A percentile compares a stretch with the other conserved stretches of the same genome.
These are phyloP conservation scores for Amoeboaphelidium protococcarum DNA, from an alignment of 371 early-diverging fungal genomes.

Conservation along the genomic window DNA sequence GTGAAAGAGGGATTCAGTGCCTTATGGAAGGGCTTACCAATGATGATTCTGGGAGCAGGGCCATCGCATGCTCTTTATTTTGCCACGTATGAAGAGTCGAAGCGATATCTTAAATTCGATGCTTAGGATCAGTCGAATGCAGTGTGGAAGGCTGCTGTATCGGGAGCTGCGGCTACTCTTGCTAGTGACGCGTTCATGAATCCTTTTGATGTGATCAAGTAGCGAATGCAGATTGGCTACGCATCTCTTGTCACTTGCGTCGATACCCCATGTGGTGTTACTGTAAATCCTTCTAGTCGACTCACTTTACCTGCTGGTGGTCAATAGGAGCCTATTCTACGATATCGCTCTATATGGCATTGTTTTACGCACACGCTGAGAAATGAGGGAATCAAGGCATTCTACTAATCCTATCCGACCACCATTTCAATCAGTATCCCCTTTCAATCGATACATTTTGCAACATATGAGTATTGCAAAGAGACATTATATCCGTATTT, in stretches of 20 bases:
- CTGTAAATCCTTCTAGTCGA: too few relatives aligned
- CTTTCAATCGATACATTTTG: slow-evolving; percentile 68
- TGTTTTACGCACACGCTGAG: slow-evolving; percentile 31
- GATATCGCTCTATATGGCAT: slow-evolving; percentile 1
- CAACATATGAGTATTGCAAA: slow-evolving; percentile 56
- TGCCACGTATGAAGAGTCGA: slow-evolving; percentile 72
- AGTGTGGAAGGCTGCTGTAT: not conserved
- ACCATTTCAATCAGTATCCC: slow-evolving; percentile 70
- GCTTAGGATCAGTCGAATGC: slow-evolving; percentile 11
- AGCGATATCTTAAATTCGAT: slow-evolving; percentile 37
- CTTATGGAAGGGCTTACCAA: slow-evolving; percentile 75
- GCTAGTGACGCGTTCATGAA: not conserved
- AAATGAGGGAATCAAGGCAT: slow-evolving; percentile 50
- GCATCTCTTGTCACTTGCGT: not conserved
- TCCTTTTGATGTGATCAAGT: slow-evolving; percentile 43
- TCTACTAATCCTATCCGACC: slow-evolving; percentile 73
- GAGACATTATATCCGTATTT: slow-evolving; percentile 36
- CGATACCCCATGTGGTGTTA: too few relatives aligned
- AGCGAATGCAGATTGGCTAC: slow-evolving; percentile 51
- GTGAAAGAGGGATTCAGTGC: slow-evolving; percentile 38
- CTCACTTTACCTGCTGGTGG: too few relatives aligned
- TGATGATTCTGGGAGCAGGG: slow-evolving; percentile 73
- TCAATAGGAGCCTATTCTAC: too few relatives aligned
- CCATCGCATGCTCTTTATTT: slow-evolving; percentile 90
- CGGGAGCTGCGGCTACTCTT: slow-evolving; percentile 1